phyloP scores from a whole-genome alignment of 83 land plant species.

The Isoetes engelmannii region DNA sequence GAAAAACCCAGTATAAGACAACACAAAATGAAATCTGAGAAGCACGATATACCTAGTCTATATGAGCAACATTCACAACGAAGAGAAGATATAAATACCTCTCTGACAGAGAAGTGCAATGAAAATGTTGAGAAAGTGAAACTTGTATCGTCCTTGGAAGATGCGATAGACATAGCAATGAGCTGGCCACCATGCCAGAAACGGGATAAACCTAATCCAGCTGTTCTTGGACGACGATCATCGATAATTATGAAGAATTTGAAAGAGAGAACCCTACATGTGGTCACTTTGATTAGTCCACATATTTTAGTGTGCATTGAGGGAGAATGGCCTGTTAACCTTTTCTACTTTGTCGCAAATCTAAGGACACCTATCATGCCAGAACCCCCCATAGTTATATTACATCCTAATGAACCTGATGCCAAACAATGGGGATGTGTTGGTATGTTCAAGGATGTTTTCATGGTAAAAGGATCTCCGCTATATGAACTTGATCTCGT shows the following conservation, averaged over 20 bases:
- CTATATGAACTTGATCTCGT: constrained; percentile 40
- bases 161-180: constrained; percentile 36
- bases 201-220: constrained; percentile 28
- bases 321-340: constrained; percentile 37
- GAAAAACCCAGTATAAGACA: neutral
- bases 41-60: too few species aligned
- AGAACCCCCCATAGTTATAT: constrained; percentile 34
- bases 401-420: constrained; percentile 31
- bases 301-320: constrained; percentile 40
- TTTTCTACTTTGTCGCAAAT: constrained; percentile 39
- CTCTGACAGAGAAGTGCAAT: neutral
- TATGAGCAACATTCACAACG: too few species aligned
- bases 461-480: constrained; percentile 37
- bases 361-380: constrained; percentile 25
- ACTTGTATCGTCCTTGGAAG: constrained; percentile 25
- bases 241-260: constrained; percentile 24
- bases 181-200: constrained; percentile 36
- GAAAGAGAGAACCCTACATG: constrained; percentile 19
- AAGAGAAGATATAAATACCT: too few species aligned
- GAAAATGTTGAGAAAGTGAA: neutral
- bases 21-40: too few species aligned
- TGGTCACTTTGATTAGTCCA: constrained; percentile 21
- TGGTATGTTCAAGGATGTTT: constrained; percentile 38
- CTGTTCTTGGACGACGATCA: constrained; percentile 28
- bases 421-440: constrained; percentile 44